Percentiles rank a stretch among this genome's conserved stretches.
phyloP scores from a whole-genome alignment of 495 filamentous ascomycete species.

The Polyplosphaeria fusca region DNA sequence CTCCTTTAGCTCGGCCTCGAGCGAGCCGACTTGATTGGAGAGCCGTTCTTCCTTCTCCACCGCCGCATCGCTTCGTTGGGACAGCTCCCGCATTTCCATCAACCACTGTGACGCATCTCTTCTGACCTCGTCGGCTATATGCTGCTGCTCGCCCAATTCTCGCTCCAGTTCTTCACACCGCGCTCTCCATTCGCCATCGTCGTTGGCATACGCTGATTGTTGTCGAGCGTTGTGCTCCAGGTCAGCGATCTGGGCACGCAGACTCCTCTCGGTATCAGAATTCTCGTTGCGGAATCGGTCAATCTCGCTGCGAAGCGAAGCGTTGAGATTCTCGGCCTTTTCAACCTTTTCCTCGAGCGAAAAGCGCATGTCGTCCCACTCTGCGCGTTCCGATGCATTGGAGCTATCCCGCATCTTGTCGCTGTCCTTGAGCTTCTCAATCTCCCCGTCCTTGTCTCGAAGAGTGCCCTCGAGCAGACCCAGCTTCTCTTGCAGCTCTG shows the following conservation, averaged over 20 bases:
- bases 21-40: constrained; percentile 62
- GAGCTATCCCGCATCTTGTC: constrained; percentile 46
- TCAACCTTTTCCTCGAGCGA: constrained; percentile 75
- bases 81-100: constrained; percentile 82
- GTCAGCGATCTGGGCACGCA: constrained; percentile 63
- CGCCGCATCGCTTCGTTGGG: constrained; percentile 70
- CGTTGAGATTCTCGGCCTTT: constrained; percentile 73
- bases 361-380: constrained; percentile 71
- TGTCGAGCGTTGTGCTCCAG: constrained; percentile 23
- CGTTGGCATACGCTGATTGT: constrained; percentile 25
- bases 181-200: constrained; percentile 50
- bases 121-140: constrained; percentile 85
- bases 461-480: constrained; percentile 63
- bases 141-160: constrained; percentile 71
- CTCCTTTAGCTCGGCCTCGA: constrained; percentile 77
- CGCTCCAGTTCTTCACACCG: constrained; percentile 63
- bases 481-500: constrained; percentile 69
- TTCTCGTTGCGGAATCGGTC: constrained; percentile 68
- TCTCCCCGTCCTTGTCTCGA: constrained; percentile 57
- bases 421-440: constrained; percentile 46
- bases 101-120: constrained; percentile 80
- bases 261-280: constrained; percentile 57
- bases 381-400: constrained; percentile 52
- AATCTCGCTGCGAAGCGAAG: constrained; percentile 71
- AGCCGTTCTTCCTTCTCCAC: constrained; percentile 80